phyloP scores from a whole-genome alignment of 345 rosid genomes.

The Pelargonium nanum region DNA sequence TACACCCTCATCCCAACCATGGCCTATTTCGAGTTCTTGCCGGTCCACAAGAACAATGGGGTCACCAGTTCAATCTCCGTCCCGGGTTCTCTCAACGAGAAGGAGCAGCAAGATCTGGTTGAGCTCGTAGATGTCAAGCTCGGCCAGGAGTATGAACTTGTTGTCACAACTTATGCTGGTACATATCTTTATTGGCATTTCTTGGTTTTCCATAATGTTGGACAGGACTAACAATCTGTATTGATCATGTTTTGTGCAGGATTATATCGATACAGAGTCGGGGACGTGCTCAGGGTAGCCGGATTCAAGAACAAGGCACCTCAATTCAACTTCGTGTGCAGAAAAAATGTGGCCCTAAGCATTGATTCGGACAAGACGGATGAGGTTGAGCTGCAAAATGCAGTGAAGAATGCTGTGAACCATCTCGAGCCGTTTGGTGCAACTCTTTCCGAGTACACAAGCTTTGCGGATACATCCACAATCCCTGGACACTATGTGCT shows the following conservation, averaged over 20 bases:
- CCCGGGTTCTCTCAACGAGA: constrained; percentile 16
- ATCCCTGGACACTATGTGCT: constrained; percentile 36
- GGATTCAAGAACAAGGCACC: no score
- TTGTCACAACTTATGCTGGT: constrained; percentile 32
- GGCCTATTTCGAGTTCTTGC: constrained; percentile 29
- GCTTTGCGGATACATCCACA: constrained; percentile 26
- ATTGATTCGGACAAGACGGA: constrained; percentile 34
- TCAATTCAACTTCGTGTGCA: constrained; percentile 25
- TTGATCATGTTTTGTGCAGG: no score
- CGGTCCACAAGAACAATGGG: constrained; percentile 10
- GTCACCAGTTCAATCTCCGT: neutral
- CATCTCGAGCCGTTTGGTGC: constrained; percentile 17
- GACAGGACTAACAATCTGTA: no score
- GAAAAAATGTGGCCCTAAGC: constrained; percentile 32
- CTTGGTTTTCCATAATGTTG: no score
- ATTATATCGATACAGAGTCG: constrained; percentile 27
- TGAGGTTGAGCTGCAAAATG: constrained; percentile 29
- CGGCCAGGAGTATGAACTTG: no score
- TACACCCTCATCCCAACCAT: constrained; percentile 33
- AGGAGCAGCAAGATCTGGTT: constrained; percentile 17
- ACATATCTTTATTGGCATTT: no score
- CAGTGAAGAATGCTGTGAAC: constrained; percentile 22
- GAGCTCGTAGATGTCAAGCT: no score
- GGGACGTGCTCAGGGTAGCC: constrained; percentile 27
- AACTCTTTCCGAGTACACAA: constrained; percentile 30